Evolutionary conservation across 306 rosid genomes (phyloP).

Genomic region (Comarum palustre): DNA sequence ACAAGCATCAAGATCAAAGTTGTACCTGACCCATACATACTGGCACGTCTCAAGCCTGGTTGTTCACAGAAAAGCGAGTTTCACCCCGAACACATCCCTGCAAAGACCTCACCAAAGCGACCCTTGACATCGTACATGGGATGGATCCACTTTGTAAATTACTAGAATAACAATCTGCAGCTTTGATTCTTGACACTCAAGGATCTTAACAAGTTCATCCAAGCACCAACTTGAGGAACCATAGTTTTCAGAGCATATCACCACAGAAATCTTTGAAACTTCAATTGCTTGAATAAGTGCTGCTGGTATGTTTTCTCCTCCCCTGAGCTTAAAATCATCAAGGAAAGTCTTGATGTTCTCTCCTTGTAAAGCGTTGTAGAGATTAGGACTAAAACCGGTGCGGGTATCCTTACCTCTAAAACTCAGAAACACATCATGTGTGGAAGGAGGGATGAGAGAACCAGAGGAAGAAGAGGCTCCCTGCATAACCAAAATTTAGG

Average conservation of each 20-base stretch:
- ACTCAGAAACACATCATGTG: not conserved
- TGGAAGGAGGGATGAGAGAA: not conserved
- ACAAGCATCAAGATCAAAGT: too few species aligned
- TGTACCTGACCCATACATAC: too few species aligned
- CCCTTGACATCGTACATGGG: not conserved
- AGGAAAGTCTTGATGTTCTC: not conserved
- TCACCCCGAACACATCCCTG: too few species aligned
- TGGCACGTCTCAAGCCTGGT: too few species aligned
- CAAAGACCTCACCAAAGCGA: not conserved
- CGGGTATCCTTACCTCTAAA: not conserved
- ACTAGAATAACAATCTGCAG: not conserved
- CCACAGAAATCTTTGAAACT: not conserved
- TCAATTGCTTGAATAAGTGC: not conserved
- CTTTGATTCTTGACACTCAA: not conserved
- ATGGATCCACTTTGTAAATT: not conserved
- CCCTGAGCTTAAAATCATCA: not conserved
- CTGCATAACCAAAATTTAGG: not conserved
- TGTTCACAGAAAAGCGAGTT: too few species aligned
- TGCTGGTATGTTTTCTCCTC: not conserved
- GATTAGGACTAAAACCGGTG: not conserved
- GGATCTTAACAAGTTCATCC: not conserved
- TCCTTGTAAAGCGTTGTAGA: not conserved
- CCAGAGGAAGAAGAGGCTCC: not conserved
- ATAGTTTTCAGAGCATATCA: not conserved
- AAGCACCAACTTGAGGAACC: not conserved